Conservation (phyloP, 78 protist genomes). For the Dictyostelium capitatum region DNA sequence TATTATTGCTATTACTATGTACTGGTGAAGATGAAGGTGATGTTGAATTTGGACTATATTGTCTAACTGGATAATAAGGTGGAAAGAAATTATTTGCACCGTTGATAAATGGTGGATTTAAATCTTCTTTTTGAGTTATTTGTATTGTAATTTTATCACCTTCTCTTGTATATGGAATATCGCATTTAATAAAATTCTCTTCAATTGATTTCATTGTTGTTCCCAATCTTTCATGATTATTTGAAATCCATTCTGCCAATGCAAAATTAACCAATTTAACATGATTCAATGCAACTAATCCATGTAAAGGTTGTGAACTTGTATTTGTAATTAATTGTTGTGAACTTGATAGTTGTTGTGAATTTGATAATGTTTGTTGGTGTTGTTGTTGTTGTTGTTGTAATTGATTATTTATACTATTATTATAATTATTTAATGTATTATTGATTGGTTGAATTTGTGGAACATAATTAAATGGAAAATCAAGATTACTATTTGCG, state of each 20-base stretch:
- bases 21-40: not conserved
- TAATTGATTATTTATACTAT: not conserved
- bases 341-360: not conserved
- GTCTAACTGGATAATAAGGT: conserved; percentile 25
- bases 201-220: conserved; percentile 10
- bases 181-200: conserved; percentile 40
- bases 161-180: conserved; percentile 43
- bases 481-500: too few relatives aligned
- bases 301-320: conserved; percentile 36
- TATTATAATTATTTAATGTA: not conserved
- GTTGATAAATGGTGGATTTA: conserved; percentile 4
- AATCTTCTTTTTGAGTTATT: conserved; percentile 31
- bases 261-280: conserved; percentile 52
- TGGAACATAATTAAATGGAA: too few relatives aligned
- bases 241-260: conserved; percentile 61
- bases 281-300: conserved; percentile 68
- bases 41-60: not conserved
- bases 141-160: conserved; percentile 27
- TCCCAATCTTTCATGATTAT: conserved; percentile 63
- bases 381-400: not conserved
- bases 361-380: not conserved
- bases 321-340: not conserved
- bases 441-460: too few relatives aligned
- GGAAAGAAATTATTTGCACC: not conserved
- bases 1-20: not conserved